These are phyloP conservation scores for Liriodendron chinense DNA, from an alignment of 164 flowering plant genomes.

Conservation along the genomic window DNA sequence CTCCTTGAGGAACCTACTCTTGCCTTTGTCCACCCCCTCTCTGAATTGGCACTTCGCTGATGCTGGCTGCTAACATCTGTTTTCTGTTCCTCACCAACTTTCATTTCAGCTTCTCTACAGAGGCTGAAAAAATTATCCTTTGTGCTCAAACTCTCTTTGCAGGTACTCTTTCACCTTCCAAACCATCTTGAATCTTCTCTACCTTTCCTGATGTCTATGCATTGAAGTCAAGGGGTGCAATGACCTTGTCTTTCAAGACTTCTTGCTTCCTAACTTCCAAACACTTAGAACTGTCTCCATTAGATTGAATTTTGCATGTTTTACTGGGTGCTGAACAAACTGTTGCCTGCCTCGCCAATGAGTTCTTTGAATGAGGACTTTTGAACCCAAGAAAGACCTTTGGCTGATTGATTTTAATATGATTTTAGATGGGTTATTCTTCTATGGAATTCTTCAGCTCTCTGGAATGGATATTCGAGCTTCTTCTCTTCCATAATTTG, in stretches of 20 bases:
- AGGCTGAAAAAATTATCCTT: background rate
- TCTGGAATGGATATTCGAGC: constrained; percentile 8
- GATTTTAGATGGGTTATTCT: constrained; percentile 14
- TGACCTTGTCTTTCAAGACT: background rate
- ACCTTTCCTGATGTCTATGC: background rate
- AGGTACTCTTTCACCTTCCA: background rate
- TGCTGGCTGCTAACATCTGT: constrained; percentile 3
- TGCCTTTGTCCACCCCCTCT: constrained; percentile 60
- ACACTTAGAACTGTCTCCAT: constrained; percentile 8
- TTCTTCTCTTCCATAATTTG: no score
- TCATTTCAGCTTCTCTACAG: constrained; percentile 4
- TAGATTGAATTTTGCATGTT: constrained; percentile 7
- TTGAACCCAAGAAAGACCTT: constrained; percentile 29
- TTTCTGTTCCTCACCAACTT: constrained; percentile 6
- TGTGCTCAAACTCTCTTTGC: constrained; percentile 5
- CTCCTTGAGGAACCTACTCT: constrained; percentile 48
- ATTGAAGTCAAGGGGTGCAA: constrained; percentile 1
- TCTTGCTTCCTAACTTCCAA: constrained; percentile 14
- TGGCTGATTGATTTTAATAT: constrained; percentile 15
- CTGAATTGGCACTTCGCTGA: constrained; percentile 51
- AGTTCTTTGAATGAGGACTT: constrained; percentile 62
- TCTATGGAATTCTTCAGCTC: constrained; percentile 12
- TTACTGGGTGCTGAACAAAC: constrained; percentile 48
- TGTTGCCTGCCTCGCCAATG: constrained; percentile 31
- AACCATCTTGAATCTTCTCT: constrained; percentile 5